Evolutionary conservation across 2,329 filamentous ascomycete genomes (phyloP).

Genomic region (Alternaria triticina): DNA sequence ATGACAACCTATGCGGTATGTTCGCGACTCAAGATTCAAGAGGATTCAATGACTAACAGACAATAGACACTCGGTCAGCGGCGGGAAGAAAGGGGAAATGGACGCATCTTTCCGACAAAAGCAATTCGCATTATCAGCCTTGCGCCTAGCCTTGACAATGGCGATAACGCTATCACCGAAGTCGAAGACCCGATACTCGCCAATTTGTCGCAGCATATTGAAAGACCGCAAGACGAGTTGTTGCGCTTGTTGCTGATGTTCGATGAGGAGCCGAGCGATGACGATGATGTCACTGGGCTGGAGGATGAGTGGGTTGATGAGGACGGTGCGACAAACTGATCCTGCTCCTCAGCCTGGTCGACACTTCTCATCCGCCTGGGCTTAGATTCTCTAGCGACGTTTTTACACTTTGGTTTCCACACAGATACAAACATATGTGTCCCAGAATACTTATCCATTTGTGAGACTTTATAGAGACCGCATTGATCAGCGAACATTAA

Average conservation of each 20-base stretch:
- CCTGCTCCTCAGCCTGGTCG: too few relatives aligned
- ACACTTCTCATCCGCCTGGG: too few relatives aligned
- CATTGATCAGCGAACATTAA: too few relatives aligned
- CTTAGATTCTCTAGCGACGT: too few relatives aligned
- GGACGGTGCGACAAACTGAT: background rate
- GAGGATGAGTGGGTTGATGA: slow-evolving; percentile 2
- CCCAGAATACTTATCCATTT: too few relatives aligned
- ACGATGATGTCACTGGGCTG: background rate
- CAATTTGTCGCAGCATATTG: background rate
- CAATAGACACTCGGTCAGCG: slow-evolving; percentile 1
- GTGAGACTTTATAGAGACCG: too few relatives aligned
- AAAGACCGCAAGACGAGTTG: background rate
- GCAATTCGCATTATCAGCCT: slow-evolving; percentile 10
- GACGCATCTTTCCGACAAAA: slow-evolving; percentile 7
- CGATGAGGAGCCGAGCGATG: background rate
- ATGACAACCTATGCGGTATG: slow-evolving; percentile 10
- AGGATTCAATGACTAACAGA: background rate
- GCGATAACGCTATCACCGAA: background rate
- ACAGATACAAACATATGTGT: too few relatives aligned
- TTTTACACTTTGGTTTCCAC: too few relatives aligned
- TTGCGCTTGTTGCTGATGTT: slow-evolving; percentile 2
- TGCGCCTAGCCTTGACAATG: background rate
- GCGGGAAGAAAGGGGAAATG: background rate
- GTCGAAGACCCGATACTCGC: background rate
- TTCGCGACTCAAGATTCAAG: background rate